Evolutionary conservation across 257 asterid species (phyloP).

Genomic region (Petunia secreta): DNA sequence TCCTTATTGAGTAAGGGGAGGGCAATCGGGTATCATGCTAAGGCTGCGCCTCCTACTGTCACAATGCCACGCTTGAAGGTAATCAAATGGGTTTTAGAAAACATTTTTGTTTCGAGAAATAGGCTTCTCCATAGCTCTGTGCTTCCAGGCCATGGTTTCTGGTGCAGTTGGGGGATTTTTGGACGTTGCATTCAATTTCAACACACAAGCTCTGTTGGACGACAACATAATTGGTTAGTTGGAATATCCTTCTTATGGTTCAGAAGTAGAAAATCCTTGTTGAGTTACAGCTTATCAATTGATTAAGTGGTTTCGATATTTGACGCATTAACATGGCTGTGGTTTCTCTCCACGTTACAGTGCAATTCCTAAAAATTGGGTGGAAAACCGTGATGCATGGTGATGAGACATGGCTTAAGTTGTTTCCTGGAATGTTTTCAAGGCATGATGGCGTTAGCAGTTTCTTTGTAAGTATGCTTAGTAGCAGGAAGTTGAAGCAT

Average conservation of each 20-base stretch:
- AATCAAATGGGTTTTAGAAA: neutral
- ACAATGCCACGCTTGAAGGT: conserved; percentile 98
- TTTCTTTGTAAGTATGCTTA: conserved; percentile 71
- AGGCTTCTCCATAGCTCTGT: neutral
- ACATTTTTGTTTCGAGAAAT: conserved; percentile 1
- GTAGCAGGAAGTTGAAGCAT: conserved; percentile 17
- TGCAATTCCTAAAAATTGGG: conserved; percentile 72
- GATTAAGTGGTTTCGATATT: conserved; percentile 17
- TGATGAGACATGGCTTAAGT: conserved; percentile 92
- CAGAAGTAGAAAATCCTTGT: neutral
- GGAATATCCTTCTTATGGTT: conserved; percentile 11
- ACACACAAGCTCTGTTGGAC: conserved; percentile 82
- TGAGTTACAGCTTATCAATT: conserved; percentile 2
- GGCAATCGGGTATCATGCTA: conserved; percentile 86
- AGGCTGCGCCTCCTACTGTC: conserved; percentile 97
- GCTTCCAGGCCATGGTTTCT: conserved; percentile 83
- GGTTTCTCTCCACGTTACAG: conserved; percentile 46
- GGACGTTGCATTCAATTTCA: conserved; percentile 90
- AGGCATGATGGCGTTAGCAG: conserved; percentile 95
- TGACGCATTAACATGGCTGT: neutral
- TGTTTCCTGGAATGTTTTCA: conserved; percentile 78
- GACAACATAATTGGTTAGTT: conserved; percentile 91
- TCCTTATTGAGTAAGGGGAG: conserved; percentile 66
- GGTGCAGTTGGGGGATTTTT: conserved; percentile 93
- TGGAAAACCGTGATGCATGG: conserved; percentile 96